Evolutionary conservation across 2,329 filamentous ascomycete species (phyloP).

Genomic region (Beauveria sp.): DNA sequence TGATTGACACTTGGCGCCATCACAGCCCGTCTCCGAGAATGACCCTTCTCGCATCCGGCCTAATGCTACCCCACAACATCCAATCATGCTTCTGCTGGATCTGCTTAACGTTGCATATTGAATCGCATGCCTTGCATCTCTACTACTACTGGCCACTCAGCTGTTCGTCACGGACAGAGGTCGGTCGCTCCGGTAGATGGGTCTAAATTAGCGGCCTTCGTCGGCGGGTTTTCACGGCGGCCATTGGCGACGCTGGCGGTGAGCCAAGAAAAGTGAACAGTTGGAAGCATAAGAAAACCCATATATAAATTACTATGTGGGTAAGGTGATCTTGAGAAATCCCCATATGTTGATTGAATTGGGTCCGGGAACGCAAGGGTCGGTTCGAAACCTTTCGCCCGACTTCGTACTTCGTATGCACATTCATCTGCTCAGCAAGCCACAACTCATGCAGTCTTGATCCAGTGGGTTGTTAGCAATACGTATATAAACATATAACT

Average conservation of each 20-base stretch:
- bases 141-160: too few species aligned
- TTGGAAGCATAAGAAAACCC: neutral
- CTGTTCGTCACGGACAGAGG: too few species aligned
- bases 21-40: too few species aligned
- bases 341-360: neutral
- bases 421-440: neutral
- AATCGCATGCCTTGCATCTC: too few species aligned
- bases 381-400: neutral
- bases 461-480: neutral
- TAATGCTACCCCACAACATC: too few species aligned
- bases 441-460: neutral
- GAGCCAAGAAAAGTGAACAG: neutral
- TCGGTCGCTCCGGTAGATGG: neutral
- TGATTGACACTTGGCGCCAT: too few species aligned
- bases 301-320: neutral
- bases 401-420: neutral
- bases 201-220: neutral
- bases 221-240: neutral
- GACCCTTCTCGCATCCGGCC: too few species aligned
- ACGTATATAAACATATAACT: neutral
- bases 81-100: too few species aligned
- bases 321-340: neutral
- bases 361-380: neutral
- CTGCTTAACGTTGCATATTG: too few species aligned
- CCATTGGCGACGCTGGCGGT: neutral